Evolutionary conservation across 805 yeast species (phyloP).

Genomic region (Candida takata): DNA sequence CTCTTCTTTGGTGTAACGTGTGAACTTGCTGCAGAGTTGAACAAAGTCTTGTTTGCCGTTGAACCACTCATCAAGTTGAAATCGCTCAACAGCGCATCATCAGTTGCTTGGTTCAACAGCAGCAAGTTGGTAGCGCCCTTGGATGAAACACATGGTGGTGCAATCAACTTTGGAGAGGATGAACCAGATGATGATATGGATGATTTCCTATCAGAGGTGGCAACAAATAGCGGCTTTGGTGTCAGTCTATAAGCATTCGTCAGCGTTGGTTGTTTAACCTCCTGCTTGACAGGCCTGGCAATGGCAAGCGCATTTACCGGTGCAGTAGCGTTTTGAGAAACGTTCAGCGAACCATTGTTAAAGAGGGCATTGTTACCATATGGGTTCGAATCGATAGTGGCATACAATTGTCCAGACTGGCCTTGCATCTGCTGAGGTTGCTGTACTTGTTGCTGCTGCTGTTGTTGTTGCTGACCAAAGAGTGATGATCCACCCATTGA

Average conservation of each 20-base stretch:
- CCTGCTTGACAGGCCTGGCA: constrained; percentile 40
- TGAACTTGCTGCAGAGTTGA: background rate
- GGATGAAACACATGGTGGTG: no score
- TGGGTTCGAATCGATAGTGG: constrained; percentile 48
- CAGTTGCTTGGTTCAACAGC: constrained; percentile 43
- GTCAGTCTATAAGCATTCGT: constrained; percentile 54
- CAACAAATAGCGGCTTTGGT: constrained; percentile 52
- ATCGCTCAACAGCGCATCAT: constrained; percentile 53
- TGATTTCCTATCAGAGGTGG: constrained; percentile 3
- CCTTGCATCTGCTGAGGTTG: constrained; percentile 12
- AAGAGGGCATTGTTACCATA: constrained; percentile 77
- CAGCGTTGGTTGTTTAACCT: constrained; percentile 55
- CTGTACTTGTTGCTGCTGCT: constrained; percentile 16
- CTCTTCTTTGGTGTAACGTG: constrained; percentile 3
- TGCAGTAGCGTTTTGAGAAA: constrained; percentile 28
- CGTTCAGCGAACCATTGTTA: constrained; percentile 28
- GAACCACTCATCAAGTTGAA: constrained; percentile 6
- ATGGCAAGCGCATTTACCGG: constrained; percentile 39
- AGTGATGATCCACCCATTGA: background rate
- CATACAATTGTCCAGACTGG: constrained; percentile 21
- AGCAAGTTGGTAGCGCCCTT: constrained; percentile 14
- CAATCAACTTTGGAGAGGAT: background rate
- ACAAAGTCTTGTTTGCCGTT: constrained; percentile 7
- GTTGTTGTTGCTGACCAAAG: constrained; percentile 25
- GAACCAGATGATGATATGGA: background rate